phyloP scores from a whole-genome alignment of 768 basidiomycete genomes.

The Tulasnella sp. region DNA sequence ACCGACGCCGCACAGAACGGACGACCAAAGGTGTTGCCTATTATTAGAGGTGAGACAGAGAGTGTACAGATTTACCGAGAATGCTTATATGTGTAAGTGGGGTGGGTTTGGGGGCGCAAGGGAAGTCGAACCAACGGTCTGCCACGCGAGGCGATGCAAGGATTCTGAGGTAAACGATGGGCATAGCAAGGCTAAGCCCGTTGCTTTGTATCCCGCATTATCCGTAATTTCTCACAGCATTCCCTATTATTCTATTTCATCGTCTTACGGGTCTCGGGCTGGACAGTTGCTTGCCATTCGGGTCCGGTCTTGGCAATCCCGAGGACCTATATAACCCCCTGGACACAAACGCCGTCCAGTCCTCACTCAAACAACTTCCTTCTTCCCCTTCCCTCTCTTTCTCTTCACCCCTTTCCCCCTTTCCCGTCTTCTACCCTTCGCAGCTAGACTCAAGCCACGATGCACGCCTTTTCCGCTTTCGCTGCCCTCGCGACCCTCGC shows the following conservation, averaged over 20 bases:
- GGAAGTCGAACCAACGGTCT: background rate
- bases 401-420: background rate
- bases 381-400: conserved; percentile 13
- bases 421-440: background rate
- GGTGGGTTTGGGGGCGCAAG: background rate
- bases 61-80: background rate
- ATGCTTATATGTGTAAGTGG: background rate
- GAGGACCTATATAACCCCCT: background rate
- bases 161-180: background rate
- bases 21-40: background rate
- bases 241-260: background rate
- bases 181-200: background rate
- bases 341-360: background rate
- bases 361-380: background rate
- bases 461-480: conserved; percentile 10
- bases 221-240: background rate
- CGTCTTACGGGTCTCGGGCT: background rate
- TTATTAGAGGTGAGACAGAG: background rate
- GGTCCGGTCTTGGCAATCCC: conserved; percentile 1
- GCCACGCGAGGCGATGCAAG: background rate
- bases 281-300: background rate
- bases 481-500: background rate
- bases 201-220: background rate
- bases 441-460: background rate
- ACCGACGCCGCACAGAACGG: background rate